A percentile compares a stretch with the other conserved stretches of the same genome.
These are phyloP conservation scores for Talaromyces trachyspermus DNA, from an alignment of 495 filamentous ascomycete genomes.

Conservation along the genomic window DNA sequence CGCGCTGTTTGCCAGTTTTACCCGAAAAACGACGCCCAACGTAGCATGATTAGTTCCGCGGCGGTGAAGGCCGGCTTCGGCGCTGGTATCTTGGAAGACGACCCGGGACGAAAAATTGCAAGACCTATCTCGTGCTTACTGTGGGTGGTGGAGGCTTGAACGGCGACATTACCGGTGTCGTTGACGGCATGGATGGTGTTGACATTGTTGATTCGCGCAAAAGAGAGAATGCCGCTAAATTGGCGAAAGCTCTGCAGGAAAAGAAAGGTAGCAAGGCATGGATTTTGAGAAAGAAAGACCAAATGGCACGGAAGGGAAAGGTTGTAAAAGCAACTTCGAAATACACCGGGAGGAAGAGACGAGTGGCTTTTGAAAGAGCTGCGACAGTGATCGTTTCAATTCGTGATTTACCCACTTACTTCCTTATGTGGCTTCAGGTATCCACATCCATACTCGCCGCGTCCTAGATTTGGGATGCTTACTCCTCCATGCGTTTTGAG, in stretches of 20 bases:
- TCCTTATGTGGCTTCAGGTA: too few species aligned
- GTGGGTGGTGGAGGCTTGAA: conserved; percentile 73
- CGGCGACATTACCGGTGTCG: conserved; percentile 78
- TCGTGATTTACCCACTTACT: not conserved
- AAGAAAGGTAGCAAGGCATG: conserved; percentile 77
- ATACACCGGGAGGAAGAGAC: conserved; percentile 84
- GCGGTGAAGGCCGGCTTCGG: conserved; percentile 93
- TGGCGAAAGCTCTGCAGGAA: conserved; percentile 42
- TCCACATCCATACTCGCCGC: too few species aligned
- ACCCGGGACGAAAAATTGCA: conserved; percentile 92
- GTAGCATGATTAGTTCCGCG: conserved; percentile 80
- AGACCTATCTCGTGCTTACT: conserved; percentile 88
- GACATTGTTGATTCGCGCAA: conserved; percentile 66
- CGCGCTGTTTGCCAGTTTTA: conserved; percentile 96
- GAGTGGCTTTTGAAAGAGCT: conserved; percentile 42
- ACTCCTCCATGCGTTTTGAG: too few species aligned
- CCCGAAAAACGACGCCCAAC: conserved; percentile 87
- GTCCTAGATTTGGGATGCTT: too few species aligned
- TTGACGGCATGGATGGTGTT: conserved; percentile 80
- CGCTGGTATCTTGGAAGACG: conserved; percentile 90
- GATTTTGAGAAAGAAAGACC: conserved; percentile 93
- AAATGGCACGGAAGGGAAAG: conserved; percentile 91
- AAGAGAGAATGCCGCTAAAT: conserved; percentile 39
- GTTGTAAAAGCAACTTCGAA: conserved; percentile 84
- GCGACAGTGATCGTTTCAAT: not conserved